Conservation (phyloP, 148 eudicot genomes). For the Vaccinium corymbosum region DNA sequence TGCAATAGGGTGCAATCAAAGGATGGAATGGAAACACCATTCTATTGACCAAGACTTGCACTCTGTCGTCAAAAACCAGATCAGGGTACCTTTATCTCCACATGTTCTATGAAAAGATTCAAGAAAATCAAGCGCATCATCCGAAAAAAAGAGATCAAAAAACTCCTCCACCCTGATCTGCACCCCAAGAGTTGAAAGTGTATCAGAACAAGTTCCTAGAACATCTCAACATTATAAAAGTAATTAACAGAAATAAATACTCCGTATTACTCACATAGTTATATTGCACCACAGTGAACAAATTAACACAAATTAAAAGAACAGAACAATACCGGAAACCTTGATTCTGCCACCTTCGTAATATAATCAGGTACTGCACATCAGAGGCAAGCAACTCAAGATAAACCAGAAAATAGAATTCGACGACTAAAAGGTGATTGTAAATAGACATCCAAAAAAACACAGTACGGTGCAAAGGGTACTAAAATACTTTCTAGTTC, state of each 20-base stretch:
- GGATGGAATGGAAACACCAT: background rate
- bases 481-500: background rate
- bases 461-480: background rate
- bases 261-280: background rate
- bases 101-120: constrained; percentile 66
- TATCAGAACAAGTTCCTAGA: constrained; percentile 11
- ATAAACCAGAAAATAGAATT: constrained; percentile 3
- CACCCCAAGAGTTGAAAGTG: constrained; percentile 24
- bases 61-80: constrained; percentile 1
- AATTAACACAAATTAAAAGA: background rate
- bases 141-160: constrained; percentile 68
- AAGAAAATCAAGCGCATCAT: constrained; percentile 54
- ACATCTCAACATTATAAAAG: background rate
- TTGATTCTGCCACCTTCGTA: constrained; percentile 74
- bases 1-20: constrained; percentile 18
- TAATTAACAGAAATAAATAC: background rate
- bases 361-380: constrained; percentile 64
- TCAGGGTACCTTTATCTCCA: constrained; percentile 74
- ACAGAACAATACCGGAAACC: constrained; percentile 61
- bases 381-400: constrained; percentile 13
- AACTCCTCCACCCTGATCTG: constrained; percentile 80
- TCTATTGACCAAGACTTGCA: background rate
- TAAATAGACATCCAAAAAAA: constrained; percentile 2
- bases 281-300: background rate
- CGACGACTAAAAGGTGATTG: background rate